A percentile compares a stretch with the other conserved stretches of the same genome.
These are phyloP conservation scores for Aspergillus homomorphus DNA, from an alignment of 495 filamentous ascomycete genomes.

Conservation along the genomic window DNA sequence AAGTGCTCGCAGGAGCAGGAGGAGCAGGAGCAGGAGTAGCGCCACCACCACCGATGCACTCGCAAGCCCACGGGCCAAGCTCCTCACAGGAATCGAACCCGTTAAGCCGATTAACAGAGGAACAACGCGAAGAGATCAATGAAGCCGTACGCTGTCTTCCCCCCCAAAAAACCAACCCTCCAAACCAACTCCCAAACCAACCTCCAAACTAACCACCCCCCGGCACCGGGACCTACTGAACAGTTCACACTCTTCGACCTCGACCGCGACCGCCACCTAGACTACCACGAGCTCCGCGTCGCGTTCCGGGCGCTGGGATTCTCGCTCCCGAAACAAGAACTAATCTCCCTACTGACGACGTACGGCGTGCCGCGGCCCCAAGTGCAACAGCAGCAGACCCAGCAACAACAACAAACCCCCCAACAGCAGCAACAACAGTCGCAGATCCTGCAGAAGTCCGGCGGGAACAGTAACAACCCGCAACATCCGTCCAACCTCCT, in stretches of 20 bases:
- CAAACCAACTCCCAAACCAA: neutral
- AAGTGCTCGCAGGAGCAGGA: constrained; percentile 23
- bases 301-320: constrained; percentile 95
- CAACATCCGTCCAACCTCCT: constrained; percentile 56
- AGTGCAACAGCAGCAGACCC: constrained; percentile 40
- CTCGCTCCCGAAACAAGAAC: constrained; percentile 79
- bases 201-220: constrained; percentile 13
- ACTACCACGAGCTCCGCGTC: constrained; percentile 98
- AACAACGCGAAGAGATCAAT: constrained; percentile 84
- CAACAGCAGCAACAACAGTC: constrained; percentile 27
- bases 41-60: constrained; percentile 6
- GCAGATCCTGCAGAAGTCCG: constrained; percentile 20
- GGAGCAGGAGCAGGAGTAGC: constrained; percentile 35
- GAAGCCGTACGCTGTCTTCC: constrained; percentile 66
- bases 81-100: constrained; percentile 45
- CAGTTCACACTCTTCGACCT: constrained; percentile 97
- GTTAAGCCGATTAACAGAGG: constrained; percentile 63
- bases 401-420: constrained; percentile 15
- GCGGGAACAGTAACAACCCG: constrained; percentile 33
- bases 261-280: constrained; percentile 89
- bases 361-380: constrained; percentile 62
- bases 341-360: constrained; percentile 68
- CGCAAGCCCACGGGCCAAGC: neutral
- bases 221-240: too few relatives aligned
- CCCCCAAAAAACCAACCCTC: neutral